phyloP scores from a whole-genome alignment of 2,329 filamentous ascomycete genomes.

The Seiridium unicorne region DNA sequence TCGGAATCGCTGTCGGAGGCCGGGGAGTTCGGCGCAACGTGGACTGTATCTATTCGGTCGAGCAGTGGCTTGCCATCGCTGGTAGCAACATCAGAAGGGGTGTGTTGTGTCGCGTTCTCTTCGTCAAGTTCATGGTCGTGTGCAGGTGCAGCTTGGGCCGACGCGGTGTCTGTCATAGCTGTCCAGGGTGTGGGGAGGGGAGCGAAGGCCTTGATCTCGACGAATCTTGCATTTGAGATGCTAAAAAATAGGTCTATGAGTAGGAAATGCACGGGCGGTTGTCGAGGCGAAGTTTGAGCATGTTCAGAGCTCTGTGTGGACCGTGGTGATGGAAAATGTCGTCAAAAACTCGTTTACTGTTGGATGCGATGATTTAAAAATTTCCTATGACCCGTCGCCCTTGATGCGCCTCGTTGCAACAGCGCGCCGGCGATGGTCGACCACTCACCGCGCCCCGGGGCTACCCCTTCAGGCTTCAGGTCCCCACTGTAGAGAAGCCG shows the following conservation, averaged over 20 bases:
- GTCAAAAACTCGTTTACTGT: conserved; percentile 37
- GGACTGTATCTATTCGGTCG: background rate
- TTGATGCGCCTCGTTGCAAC: background rate
- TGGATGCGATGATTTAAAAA: conserved; percentile 17
- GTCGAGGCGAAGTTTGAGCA: conserved; percentile 50
- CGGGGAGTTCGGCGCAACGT: background rate
- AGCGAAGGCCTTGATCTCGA: conserved; percentile 50
- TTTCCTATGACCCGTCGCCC: conserved; percentile 15
- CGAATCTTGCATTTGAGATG: conserved; percentile 57
- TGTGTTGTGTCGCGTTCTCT: background rate
- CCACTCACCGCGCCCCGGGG: no score
- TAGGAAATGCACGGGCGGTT: conserved; percentile 39
- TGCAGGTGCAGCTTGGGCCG: conserved; percentile 45
- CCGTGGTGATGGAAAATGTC: conserved; percentile 42
- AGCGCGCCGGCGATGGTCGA: no score
- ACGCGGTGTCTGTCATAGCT: conserved; percentile 63
- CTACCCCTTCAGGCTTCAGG: conserved; percentile 23
- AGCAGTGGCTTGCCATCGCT: background rate
- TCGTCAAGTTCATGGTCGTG: conserved; percentile 20
- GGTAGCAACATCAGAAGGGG: background rate
- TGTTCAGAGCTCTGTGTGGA: conserved; percentile 49
- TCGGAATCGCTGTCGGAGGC: conserved; percentile 10
- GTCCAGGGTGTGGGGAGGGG: conserved; percentile 37
- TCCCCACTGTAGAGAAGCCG: background rate
- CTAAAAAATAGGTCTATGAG: conserved; percentile 56